Conservation (phyloP, 2,329 filamentous ascomycete genomes). For the Diatrype stigma region DNA sequence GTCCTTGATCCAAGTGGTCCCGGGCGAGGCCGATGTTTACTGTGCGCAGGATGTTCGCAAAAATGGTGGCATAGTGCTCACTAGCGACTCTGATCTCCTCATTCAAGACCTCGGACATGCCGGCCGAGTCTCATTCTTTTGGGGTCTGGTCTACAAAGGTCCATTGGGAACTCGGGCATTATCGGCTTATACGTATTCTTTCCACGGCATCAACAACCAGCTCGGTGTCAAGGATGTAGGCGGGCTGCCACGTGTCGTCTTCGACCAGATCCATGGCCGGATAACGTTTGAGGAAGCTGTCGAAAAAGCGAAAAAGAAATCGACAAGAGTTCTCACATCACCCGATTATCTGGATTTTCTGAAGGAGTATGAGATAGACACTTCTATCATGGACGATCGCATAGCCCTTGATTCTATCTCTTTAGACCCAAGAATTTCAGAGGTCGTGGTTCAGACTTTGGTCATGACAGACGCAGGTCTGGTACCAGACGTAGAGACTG, state of each 20-base stretch:
- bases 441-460: constrained; percentile 32
- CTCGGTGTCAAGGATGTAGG: constrained; percentile 22
- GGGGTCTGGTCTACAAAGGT: constrained; percentile 46
- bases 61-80: constrained; percentile 58
- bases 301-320: constrained; percentile 14
- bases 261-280: constrained; percentile 21
- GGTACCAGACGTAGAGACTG: constrained; percentile 12
- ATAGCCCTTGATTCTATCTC: constrained; percentile 18
- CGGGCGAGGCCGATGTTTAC: constrained; percentile 80
- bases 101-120: constrained; percentile 63
- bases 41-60: constrained; percentile 64
- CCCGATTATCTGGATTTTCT: constrained; percentile 19
- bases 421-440: constrained; percentile 34
- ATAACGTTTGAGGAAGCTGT: constrained; percentile 15
- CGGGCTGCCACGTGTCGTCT: constrained; percentile 25
- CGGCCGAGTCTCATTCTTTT: constrained; percentile 65
- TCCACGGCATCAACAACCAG: constrained; percentile 19
- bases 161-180: constrained; percentile 9
- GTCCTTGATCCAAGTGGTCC: constrained; percentile 54
- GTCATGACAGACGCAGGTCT: constrained; percentile 25
- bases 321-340: neutral
- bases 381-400: constrained; percentile 23
- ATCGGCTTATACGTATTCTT: constrained; percentile 33
- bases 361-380: constrained; percentile 16
- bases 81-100: constrained; percentile 83